These are phyloP conservation scores for Suhomyces maxii DNA, from an alignment of 1,139 yeast genomes.

Conservation along the genomic window DNA sequence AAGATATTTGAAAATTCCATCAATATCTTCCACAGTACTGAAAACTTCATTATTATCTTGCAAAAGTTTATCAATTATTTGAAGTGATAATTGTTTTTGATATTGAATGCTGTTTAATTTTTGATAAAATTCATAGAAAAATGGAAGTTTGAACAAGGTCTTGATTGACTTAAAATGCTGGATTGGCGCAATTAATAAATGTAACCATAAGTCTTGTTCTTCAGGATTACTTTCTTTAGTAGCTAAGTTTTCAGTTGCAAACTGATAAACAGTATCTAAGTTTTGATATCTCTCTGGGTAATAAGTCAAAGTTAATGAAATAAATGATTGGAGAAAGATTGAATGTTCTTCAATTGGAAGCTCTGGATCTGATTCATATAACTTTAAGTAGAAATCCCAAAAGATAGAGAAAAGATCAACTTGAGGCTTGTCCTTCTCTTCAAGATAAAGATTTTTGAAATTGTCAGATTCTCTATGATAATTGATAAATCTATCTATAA, in stretches of 20 bases:
- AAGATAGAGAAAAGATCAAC: slow-evolving; percentile 55
- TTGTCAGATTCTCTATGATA: slow-evolving; percentile 43
- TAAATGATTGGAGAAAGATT: slow-evolving; percentile 61
- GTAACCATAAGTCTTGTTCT: slow-evolving; percentile 48
- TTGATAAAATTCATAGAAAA: slow-evolving; percentile 43
- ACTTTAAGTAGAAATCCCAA: slow-evolving; percentile 60
- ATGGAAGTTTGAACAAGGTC: slow-evolving; percentile 31
- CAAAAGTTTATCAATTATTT: slow-evolving; percentile 41
- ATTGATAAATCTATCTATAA: slow-evolving; percentile 73
- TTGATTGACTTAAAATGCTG: slow-evolving; percentile 36
- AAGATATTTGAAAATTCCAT: slow-evolving; percentile 45
- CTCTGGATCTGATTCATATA: slow-evolving; percentile 60
- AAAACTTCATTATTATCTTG: slow-evolving; percentile 19
- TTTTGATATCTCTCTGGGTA: slow-evolving; percentile 64
- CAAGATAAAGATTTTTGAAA: slow-evolving; percentile 9
- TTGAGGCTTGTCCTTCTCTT: slow-evolving; percentile 3
- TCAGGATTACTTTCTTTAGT: slow-evolving; percentile 12
- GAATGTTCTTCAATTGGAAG: slow-evolving; percentile 66
- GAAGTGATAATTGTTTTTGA: slow-evolving; percentile 43
- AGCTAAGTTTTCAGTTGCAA: slow-evolving; percentile 46
- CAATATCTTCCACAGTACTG: slow-evolving; percentile 37
- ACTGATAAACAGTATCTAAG: slow-evolving; percentile 61
- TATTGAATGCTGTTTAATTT: slow-evolving; percentile 32
- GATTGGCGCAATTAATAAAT: slow-evolving; percentile 60
- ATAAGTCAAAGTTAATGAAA: slow-evolving; percentile 64